Evolutionary conservation across 768 basidiomycete species (phyloP), one percentile per base, ranked within the genome.

Genomic region (Russula ochroleuca): DNA sequence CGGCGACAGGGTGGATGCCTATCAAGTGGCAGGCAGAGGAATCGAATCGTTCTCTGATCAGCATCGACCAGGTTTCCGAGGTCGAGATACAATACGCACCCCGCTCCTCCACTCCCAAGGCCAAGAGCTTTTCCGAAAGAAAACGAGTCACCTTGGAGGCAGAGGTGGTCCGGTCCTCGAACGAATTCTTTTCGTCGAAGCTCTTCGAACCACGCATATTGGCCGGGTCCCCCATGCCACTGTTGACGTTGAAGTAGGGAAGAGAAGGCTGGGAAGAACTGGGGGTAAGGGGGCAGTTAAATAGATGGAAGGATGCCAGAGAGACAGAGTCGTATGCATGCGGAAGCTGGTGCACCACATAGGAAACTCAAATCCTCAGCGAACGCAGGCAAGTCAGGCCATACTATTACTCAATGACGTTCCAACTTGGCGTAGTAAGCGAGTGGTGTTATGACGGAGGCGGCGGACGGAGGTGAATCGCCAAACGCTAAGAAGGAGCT

Each of bases 1-100:
- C 52, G 4, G 72, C 62, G 3, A 77, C 75, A 0, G 78, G 78
- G 11, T 69, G 67, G 14, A 83, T 74, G n/a, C 75, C 75, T 75
- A 41, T 14, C 50, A 28, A 45, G 33, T 21, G 5, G 9, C 43
- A 45, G 9, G 4, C 9, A 19, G n/a, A 8, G n/a, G n/a, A 45
- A n/a, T 19, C 28, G n/a, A 45, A 35, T 35, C 35, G n/a, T n/a
- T 1, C 7, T 25, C 37, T 25, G 35, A 37, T 41, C 9, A 25
- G 28, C 5, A 21, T 17, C 8, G 28, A 37, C 7, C n/a, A n/a
- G n/a, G n/a, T 13, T 35, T 7, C 23, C 15, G 10, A 35, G 17
- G 31, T 8, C 5, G 14, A 38, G 23, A 45, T 7, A 13, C 3
- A 14, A 41, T 17, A 63, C 50, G 19, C 11, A 52, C 33, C 51